Percentiles rank a stretch among this genome's conserved stretches.
Evolutionary conservation across 78 protist species (phyloP).

Genomic region (Anaeramoeba flamelloides): DNA sequence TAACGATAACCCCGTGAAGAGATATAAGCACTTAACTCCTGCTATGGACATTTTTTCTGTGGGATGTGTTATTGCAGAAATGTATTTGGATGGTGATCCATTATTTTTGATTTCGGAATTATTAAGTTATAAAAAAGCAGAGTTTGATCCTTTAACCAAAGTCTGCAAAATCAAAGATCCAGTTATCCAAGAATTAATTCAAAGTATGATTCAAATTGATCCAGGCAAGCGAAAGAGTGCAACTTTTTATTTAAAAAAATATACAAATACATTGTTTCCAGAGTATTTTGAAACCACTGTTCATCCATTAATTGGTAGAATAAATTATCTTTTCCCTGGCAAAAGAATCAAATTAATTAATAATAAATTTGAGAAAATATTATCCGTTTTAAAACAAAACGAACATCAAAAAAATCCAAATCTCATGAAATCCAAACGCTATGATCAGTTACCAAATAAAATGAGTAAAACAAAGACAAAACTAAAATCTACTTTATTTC

Average conservation of each 20-base stretch:
- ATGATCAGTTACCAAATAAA: no score
- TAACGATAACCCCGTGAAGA: background rate
- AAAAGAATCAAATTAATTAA: no score
- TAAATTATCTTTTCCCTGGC: no score
- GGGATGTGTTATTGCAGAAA: slow-evolving; percentile 21
- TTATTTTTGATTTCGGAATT: background rate
- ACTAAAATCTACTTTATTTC: no score
- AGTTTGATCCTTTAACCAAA: background rate
- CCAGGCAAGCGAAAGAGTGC: background rate
- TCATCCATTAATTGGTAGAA: no score
- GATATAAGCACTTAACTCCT: slow-evolving; percentile 5
- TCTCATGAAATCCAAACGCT: no score
- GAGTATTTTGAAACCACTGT: background rate
- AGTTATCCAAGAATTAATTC: background rate
- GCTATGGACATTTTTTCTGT: slow-evolving; percentile 61
- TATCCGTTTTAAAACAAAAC: no score
- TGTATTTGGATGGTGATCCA: background rate
- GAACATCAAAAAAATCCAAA: no score
- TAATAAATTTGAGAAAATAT: no score
- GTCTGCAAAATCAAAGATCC: background rate
- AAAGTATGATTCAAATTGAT: background rate
- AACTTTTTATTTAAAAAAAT: background rate
- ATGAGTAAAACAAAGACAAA: no score
- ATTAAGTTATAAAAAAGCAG: background rate
- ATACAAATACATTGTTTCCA: background rate